Base-by-base conservation (phyloP, 805 yeast species). In the Yamadazyma philogaea region DNA sequence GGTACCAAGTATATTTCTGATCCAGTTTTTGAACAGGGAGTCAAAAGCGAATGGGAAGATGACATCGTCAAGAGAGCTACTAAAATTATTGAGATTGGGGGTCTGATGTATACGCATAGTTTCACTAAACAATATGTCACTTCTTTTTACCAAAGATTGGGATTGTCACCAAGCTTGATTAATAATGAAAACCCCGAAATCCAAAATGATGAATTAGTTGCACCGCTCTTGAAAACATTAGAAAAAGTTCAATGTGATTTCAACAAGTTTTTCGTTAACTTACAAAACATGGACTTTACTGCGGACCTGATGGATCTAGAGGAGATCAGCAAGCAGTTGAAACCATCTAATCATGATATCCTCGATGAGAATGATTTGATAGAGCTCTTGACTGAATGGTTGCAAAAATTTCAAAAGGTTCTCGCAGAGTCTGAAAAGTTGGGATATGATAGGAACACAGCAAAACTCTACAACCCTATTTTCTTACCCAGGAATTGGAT, bases 401-500 rank as follows among this genome's bases (percentile, higher is more conserved):
- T 87, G 6, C 57, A 60, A 0, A 48, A 52, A 2, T 87, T 78
- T 59, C 63, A 60, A 21, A 58, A 58, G 3, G 67, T 83, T 35
- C 56, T 80, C 7, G 47, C 44, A 0, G 74, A 74, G 35, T 61
- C 70, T 6, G 56, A 56, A 21, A 44, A 66, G 0, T 56, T 64
- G 2, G 74, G 72, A 31, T 60, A 63, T 14, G 57, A 54, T 14
- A 50, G 44, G 24, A 3, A 15, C 2, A 18, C 12, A 11, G 17
- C 48, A 14, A 30, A 38, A 22, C 45, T 51, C 2, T 67, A 64
- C 37, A 93, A 91, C 55, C 99, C 98, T 2, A 57, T 78, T 27
- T 91, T 91, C 55, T 74, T 85, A 5, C 93, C 96, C 16, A 74
- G 91, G 46, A 85, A 81, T 49, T 87, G 95, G 89, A 82, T 90